phyloP scores from a whole-genome alignment of 345 rosid species.

The Xanthoceras sorbifolium region DNA sequence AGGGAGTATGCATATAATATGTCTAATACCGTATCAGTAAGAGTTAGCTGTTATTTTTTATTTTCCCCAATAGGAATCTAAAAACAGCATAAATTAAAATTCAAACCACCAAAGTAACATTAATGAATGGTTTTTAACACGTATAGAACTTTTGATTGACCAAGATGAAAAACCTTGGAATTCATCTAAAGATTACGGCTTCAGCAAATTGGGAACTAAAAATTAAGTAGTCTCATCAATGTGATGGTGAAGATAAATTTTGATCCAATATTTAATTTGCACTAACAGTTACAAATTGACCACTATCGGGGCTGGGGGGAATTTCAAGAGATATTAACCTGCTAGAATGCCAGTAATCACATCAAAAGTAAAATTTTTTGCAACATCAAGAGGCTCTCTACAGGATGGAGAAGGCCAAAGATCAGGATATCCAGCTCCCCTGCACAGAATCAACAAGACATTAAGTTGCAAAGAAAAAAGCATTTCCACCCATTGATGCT shows the following conservation, averaged over 20 bases:
- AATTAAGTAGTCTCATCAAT: background rate
- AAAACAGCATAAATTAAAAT: background rate
- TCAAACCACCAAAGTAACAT: background rate
- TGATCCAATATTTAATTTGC: background rate
- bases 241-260: background rate
- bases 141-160: background rate
- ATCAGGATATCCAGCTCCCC: constrained; percentile 94
- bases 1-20: background rate
- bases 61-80: too few species aligned
- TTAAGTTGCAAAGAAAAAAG: background rate
- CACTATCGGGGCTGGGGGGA: background rate
- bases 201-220: background rate
- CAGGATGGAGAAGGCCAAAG: constrained; percentile 93
- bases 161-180: background rate
- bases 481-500: background rate
- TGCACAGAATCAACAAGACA: constrained; percentile 33
- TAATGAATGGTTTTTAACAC: background rate
- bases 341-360: constrained; percentile 79
- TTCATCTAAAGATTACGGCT: background rate
- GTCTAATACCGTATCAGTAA: too few species aligned
- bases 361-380: constrained; percentile 78
- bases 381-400: constrained; percentile 94
- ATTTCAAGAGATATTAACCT: constrained; percentile 42
- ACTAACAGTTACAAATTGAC: constrained; percentile 8
- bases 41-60: too few species aligned